Conservation (phyloP, 1,284 basidiomycete species). For the Sanghuangporus baumii region DNA sequence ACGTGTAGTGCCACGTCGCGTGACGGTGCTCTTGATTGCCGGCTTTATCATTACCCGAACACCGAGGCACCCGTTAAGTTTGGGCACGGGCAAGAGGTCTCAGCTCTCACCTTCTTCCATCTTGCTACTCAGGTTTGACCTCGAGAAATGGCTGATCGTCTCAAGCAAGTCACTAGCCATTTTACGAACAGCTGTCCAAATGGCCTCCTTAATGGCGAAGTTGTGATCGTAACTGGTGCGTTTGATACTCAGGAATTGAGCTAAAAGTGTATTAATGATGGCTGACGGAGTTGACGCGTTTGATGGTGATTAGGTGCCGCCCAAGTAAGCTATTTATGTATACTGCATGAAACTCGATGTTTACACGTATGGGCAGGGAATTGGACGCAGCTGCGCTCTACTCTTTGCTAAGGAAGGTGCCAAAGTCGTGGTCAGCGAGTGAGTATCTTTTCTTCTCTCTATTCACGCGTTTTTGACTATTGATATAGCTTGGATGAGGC, state of each 20-base stretch:
- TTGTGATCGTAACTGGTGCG: conserved; percentile 79
- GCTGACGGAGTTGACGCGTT: conserved; percentile 19
- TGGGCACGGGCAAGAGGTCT: not conserved
- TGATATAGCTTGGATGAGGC: conserved; percentile 55
- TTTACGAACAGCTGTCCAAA: conserved; percentile 53
- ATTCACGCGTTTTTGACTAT: not conserved
- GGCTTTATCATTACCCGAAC: not conserved
- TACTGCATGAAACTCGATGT: not conserved
- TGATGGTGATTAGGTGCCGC: conserved; percentile 50
- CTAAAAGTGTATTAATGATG: not conserved
- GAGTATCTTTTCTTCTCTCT: conserved; percentile 24
- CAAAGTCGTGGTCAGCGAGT: conserved; percentile 83
- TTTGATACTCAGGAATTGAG: conserved; percentile 20
- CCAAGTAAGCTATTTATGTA: conserved; percentile 42
- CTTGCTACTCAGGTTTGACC: not conserved
- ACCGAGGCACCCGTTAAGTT: not conserved
- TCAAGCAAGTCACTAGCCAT: conserved; percentile 67
- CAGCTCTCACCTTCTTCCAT: not conserved
- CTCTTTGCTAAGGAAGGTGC: conserved; percentile 83
- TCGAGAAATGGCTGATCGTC: conserved; percentile 52
- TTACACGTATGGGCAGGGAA: conserved; percentile 45
- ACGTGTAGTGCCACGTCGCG: not conserved
- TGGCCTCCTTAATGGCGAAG: conserved; percentile 70
- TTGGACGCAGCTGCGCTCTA: conserved; percentile 68
- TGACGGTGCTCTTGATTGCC: not conserved